Base-by-base conservation (phyloP, 148 eudicot species). In the Camellia japonica region DNA sequence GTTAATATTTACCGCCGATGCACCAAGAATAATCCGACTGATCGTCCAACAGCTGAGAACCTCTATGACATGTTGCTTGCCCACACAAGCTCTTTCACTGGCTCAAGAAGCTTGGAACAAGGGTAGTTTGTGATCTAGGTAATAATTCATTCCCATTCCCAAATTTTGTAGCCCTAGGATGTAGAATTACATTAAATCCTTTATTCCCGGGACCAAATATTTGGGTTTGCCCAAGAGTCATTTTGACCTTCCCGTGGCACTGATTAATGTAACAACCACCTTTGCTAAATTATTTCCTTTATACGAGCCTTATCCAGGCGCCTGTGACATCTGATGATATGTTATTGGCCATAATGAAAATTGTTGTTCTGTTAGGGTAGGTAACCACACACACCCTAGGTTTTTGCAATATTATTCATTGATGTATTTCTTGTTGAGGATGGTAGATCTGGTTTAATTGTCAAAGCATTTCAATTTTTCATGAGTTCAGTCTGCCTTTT, bases 1-100 rank as follows among this genome's bases (percentile, higher is more conserved):
- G 83, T 88, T 12, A 85, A 88, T 49, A 8, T 93, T 6, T 95
- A 85, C 82, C 83, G 73, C 83, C 77, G 49, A 61, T 95, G 98
- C 78, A 93, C 94, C 18, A 79, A 87, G 79, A 86, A 83, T 47
- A 83, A 87, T 85, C 97, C 97, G 15, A 47, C 79, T 67, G 92
- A 91, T 71, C 98, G 97, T 15, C 98, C 98, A 44, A 83, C 88
- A 2, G 94, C 98, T 9, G 83, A 84, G 58, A 80, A 80, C 63
- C 74, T 93, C 61, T 88, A 95, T 54, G 83, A 89, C 60, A 81
- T 86, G 84, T 75, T 94, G 82, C 78, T 78, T 70, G 79, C 82
- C 3, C 86, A 86, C 74, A 88, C 84, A 30, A 86, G 68, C 77
- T 82, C 94, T 51, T 47, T 82, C 60, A 54, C 61, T 52, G 55